phyloP scores from a whole-genome alignment of 2,329 filamentous ascomycete genomes.

The Colletotrichum camelliae region DNA sequence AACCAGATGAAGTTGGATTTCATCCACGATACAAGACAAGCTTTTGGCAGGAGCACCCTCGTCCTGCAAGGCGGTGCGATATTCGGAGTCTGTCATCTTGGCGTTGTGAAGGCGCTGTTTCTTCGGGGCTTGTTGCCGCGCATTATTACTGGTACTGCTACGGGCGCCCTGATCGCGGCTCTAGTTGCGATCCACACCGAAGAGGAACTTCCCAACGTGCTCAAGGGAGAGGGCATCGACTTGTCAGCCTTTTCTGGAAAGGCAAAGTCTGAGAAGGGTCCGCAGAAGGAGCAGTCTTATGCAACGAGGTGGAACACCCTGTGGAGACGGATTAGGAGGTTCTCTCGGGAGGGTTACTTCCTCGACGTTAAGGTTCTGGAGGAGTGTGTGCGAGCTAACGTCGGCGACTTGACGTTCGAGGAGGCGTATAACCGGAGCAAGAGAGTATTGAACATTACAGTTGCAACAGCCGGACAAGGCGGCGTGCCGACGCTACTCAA shows the following conservation, averaged over 20 bases:
- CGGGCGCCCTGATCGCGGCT: constrained; percentile 87
- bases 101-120: constrained; percentile 88
- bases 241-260: constrained; percentile 71
- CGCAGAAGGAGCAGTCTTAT: constrained; percentile 40
- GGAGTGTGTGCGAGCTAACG: constrained; percentile 82
- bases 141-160: constrained; percentile 91
- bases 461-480: constrained; percentile 75
- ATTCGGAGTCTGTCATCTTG: constrained; percentile 88
- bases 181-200: constrained; percentile 87
- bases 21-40: constrained; percentile 84
- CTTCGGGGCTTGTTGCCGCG: constrained; percentile 80
- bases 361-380: constrained; percentile 83
- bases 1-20: constrained; percentile 85
- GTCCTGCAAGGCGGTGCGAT: constrained; percentile 90
- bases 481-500: constrained; percentile 87
- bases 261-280: constrained; percentile 32
- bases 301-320: constrained; percentile 62
- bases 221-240: constrained; percentile 82
- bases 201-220: constrained; percentile 78
- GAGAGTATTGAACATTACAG: constrained; percentile 88
- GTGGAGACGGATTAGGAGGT: constrained; percentile 69
- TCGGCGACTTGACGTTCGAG: constrained; percentile 90
- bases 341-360: constrained; percentile 80
- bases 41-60: constrained; percentile 84
- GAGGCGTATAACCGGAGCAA: constrained; percentile 89